Evolutionary conservation across 2,329 filamentous ascomycete species (phyloP), one percentile per base, ranked within the genome.

Genomic region (Lasiodiplodia gonubiensis): DNA sequence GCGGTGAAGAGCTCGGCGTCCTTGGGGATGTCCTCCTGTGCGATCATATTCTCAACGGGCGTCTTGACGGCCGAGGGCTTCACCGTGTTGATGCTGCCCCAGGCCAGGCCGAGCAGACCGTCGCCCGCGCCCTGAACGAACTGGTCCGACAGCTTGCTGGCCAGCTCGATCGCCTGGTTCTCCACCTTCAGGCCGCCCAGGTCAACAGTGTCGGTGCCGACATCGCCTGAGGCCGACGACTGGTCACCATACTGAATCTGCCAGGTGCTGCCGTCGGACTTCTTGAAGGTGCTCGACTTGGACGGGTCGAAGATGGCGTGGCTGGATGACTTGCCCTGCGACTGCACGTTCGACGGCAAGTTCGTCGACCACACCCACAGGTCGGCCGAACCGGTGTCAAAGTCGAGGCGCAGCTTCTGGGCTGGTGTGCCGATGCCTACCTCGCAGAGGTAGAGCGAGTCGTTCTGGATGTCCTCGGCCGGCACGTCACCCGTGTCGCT

Each of bases 11-110:
- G 81, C 73, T 87, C 82, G 2, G 83, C 74, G 0, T 80, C 79
- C 55, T 82, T 78, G 3, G 85, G 82, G 67, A 89, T 87, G 68
- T 86, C 83, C 0, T 80, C 68, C 72, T 88, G 83, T 69, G 74
- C 80, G 68, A 90, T 89, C 87, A 92, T 89, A 79, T 90, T 92
- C 72, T 90, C 88, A 14, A 92, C 85, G 0, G 89, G 89, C 0
- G 89, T 92, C 18, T 80, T 77, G 67, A 89, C 86, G 0, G 83
- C 80, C 5, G 79, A 80, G 0, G 87, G 82, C 64, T 80, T 75
- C 63, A 90, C 86, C 0, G 87, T 90, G 78, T 90, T 91, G 81
- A 90, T 89, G 52, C 75, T 82, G 63, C 86, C 82, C 70, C 85
- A 92, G 0, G 88, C 90, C 27, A 92, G 84, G 4, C 90, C 90